Percentiles rank a stretch among this genome's conserved stretches.
phyloP scores from a whole-genome alignment of 2,329 filamentous ascomycete genomes.

The Teratosphaeria pseudoeucalypti region DNA sequence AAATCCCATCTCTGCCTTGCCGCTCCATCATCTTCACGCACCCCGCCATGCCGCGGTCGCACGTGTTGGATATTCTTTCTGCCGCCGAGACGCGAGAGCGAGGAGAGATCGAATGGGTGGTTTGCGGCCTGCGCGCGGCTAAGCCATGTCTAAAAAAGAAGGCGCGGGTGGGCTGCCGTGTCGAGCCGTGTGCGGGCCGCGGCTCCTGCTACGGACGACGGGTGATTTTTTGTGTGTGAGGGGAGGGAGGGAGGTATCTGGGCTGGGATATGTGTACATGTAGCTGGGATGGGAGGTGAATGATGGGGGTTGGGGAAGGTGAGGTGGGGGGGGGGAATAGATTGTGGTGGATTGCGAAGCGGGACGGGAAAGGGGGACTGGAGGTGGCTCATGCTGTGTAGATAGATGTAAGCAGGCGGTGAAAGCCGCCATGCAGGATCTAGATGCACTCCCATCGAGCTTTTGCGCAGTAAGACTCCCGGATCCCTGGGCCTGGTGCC shows the following conservation, averaged over 20 bases:
- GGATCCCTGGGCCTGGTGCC: neutral
- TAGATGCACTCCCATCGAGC: neutral
- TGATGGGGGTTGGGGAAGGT: neutral
- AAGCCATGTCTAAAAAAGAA: neutral
- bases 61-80: neutral
- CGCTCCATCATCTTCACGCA: no score
- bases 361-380: neutral
- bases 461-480: neutral
- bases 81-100: neutral
- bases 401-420: neutral
- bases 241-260: no score
- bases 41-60: neutral
- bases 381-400: neutral
- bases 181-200: neutral
- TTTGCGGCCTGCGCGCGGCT: neutral
- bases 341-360: neutral
- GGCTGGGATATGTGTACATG: no score
- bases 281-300: no score
- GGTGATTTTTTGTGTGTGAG: no score
- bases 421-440: neutral
- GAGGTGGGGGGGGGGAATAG: neutral
- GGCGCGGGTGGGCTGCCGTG: neutral
- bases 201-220: neutral
- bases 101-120: neutral
- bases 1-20: no score